Evolutionary conservation across 139 green algal genomes (phyloP), one percentile per base, ranked within the genome.

Genomic region (Axilococcus clingmanii): DNA sequence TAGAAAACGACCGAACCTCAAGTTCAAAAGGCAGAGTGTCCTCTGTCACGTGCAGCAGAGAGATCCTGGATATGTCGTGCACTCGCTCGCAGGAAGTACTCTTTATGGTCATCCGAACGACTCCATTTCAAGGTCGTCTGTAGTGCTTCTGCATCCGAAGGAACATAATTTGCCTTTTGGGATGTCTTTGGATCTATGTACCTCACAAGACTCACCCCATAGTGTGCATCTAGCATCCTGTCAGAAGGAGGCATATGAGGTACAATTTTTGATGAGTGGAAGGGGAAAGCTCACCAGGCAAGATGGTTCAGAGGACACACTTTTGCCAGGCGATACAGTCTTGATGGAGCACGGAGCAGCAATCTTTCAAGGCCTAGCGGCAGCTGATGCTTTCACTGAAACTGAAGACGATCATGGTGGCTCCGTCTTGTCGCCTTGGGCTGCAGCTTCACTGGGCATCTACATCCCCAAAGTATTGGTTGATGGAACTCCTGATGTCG

Each of bases 181-280:
- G n/a, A n/a, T n/a, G n/a, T n/a, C n/a, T n/a, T n/a, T n/a, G n/a
- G n/a, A n/a, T n/a, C n/a, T n/a, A n/a, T n/a, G n/a, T n/a, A n/a
- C n/a, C n/a, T n/a, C n/a, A n/a, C n/a, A n/a, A n/a, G n/a, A n/a
- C n/a, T n/a, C n/a, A n/a, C n/a, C n/a, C n/a, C n/a, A n/a, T n/a
- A n/a, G 33, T 38, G 12, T 38, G 33, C 12, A 12, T 38, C 33
- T 38, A 12, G 12, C 12, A 38, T 38, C 33, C 33, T 38, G 12
- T 38, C 33, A 38, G 33, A 38, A 38, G 33, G 12, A 38, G 33
- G 12, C 33, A 38, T 42, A 50, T 14, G 48, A 55, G 48, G 2
- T 55, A 24, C 22, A 24, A 1, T 55, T 50, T 42, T 20, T 55
- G 22, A 14, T 55, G 48, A 20, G 23, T 55, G 48, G 48, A 9